These are phyloP conservation scores for Anthoceros angustus DNA, from an alignment of 225 moss, liverwort and hornwort genomes.

Conservation along the genomic window DNA sequence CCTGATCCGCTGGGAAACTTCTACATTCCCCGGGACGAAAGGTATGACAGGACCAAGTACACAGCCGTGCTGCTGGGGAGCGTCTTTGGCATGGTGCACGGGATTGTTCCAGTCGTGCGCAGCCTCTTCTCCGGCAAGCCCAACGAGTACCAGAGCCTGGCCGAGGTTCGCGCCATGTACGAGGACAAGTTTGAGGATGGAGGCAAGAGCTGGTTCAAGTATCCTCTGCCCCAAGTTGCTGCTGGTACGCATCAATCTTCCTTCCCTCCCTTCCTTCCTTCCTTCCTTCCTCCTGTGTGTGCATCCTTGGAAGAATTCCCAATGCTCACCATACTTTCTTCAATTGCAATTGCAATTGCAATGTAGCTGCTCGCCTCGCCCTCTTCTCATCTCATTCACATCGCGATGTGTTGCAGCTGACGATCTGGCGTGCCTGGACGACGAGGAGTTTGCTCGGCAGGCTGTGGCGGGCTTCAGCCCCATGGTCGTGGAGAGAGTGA, in stretches of 20 bases:
- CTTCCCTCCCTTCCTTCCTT: too few relatives aligned
- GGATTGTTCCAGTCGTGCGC: background rate
- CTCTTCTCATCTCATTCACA: background rate
- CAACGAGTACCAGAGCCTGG: background rate
- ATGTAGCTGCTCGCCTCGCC: background rate
- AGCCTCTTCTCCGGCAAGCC: background rate
- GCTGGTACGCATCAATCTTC: background rate
- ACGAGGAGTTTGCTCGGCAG: background rate
- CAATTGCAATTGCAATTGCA: too few relatives aligned
- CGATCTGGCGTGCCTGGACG: background rate
- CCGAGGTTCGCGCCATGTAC: background rate
- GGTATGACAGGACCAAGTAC: background rate
- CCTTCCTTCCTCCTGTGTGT: too few relatives aligned
- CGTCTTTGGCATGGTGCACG: slow-evolving; percentile 2
- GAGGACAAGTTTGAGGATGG: background rate
- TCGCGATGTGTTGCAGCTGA: background rate
- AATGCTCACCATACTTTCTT: too few relatives aligned
- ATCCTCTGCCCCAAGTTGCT: background rate
- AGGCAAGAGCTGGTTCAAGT: background rate
- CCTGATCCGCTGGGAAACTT: background rate
- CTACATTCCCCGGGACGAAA: slow-evolving; percentile 4
- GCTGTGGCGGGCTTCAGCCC: slow-evolving; percentile 1
- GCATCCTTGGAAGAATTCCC: too few relatives aligned
- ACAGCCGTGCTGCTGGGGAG: background rate
- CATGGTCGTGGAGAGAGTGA: background rate